Evolutionary conservation across 1,139 yeast genomes (phyloP).

Genomic region (Yamadazyma blattariae): DNA sequence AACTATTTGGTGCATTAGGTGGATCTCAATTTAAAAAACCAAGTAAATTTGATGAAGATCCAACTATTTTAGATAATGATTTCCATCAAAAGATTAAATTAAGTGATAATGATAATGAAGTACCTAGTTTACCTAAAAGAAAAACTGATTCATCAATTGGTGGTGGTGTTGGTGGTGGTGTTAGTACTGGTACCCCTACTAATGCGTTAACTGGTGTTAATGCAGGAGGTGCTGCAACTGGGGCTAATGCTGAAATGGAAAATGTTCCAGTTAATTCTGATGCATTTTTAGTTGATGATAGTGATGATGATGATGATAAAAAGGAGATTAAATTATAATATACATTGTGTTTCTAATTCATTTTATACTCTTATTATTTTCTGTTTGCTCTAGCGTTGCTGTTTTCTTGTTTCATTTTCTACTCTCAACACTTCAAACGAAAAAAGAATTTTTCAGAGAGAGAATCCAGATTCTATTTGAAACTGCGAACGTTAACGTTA

Average conservation of each 20-base stretch:
- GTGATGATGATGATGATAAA: constrained; percentile 61
- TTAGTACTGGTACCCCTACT: constrained; percentile 13
- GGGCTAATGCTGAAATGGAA: constrained; percentile 23
- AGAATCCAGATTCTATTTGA: too few relatives aligned
- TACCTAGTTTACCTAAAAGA: constrained; percentile 16
- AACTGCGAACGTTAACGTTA: too few relatives aligned
- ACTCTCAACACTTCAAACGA: too few relatives aligned
- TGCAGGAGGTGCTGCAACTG: too few relatives aligned
- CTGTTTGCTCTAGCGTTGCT: too few relatives aligned
- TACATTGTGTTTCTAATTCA: background rate
- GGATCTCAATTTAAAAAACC: constrained; percentile 38
- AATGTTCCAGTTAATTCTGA: constrained; percentile 69
- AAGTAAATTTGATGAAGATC: constrained; percentile 51
- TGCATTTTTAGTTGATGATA: constrained; percentile 75
- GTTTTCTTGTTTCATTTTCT: too few relatives aligned
- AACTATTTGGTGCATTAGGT: constrained; percentile 48
- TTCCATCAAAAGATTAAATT: constrained; percentile 54
- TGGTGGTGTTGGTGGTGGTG: constrained; percentile 11
- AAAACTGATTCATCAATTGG: constrained; percentile 9
- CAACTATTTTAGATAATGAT: constrained; percentile 50
- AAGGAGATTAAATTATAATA: constrained; percentile 8
- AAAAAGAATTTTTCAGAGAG: too few relatives aligned
- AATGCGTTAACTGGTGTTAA: background rate
- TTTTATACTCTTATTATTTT: too few relatives aligned
- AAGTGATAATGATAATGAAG: constrained; percentile 40